Percentiles rank a stretch among this genome's conserved stretches.
These are phyloP conservation scores for Bruguiera hainesii DNA, from an alignment of 441 rosid species.

Conservation along the genomic window DNA sequence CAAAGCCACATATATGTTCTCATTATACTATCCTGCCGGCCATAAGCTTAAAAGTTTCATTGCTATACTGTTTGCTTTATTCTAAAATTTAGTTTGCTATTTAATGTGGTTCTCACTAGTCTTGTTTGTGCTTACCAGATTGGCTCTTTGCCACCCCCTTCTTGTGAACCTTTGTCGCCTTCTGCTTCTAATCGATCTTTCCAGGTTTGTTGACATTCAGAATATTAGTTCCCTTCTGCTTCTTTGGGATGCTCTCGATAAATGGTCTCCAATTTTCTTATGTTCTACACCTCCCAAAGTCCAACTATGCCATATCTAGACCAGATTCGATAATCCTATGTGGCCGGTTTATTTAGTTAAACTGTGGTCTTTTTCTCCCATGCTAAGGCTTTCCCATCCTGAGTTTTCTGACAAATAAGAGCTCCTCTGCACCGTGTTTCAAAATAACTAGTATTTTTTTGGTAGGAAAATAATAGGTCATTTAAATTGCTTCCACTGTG, in stretches of 20 bases:
- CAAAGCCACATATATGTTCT: not conserved
- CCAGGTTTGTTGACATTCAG: conserved; percentile 41
- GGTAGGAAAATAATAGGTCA: no score
- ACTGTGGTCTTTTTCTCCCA: not conserved
- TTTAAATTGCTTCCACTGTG: no score
- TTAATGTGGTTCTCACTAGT: conserved; percentile 6
- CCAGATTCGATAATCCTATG: not conserved
- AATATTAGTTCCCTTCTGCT: not conserved
- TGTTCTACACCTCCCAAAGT: not conserved
- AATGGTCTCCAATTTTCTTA: not conserved
- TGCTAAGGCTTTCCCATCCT: not conserved
- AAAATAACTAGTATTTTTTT: no score
- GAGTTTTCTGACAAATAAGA: no score
- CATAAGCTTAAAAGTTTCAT: conserved; percentile 3
- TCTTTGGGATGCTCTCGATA: not conserved
- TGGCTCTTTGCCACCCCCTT: conserved; percentile 52
- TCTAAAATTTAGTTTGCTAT: conserved; percentile 1
- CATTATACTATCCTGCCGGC: not conserved
- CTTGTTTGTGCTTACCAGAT: conserved; percentile 34
- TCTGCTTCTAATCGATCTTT: conserved; percentile 41
- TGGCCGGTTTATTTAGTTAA: not conserved
- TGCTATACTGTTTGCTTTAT: conserved; percentile 2
- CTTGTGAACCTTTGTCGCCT: conserved; percentile 38
- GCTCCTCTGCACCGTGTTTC: no score
- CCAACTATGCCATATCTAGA: no score